These are phyloP conservation scores for Xylariaceae sp. DNA, from an alignment of 2,329 filamentous ascomycete genomes.

Conservation along the genomic window DNA sequence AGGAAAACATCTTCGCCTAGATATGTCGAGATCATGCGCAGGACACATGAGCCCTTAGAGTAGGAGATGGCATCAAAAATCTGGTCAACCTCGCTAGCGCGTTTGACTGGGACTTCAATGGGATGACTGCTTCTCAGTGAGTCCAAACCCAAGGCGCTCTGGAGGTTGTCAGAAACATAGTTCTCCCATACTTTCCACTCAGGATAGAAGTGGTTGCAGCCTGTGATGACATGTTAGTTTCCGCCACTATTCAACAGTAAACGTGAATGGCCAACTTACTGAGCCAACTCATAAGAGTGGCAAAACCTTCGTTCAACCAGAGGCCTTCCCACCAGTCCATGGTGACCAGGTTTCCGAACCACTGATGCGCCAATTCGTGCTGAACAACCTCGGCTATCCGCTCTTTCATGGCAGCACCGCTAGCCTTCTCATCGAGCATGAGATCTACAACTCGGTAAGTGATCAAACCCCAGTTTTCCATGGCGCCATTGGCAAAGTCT, in stretches of 20 bases:
- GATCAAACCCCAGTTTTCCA: constrained; percentile 98
- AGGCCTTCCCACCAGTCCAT: constrained; percentile 99
- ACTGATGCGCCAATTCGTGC: constrained; percentile 95
- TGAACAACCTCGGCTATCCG: constrained; percentile 92
- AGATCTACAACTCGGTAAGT: constrained; percentile 92
- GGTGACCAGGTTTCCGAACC: constrained; percentile 95
- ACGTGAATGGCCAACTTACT: constrained; percentile 26
- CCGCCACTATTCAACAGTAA: not conserved
- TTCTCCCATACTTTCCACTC: constrained; percentile 98
- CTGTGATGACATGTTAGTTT: constrained; percentile 52
- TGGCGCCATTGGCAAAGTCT: constrained; percentile 90
- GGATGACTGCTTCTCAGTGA: constrained; percentile 92
- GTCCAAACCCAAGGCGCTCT: constrained; percentile 80
- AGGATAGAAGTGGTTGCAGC: constrained; percentile 86
- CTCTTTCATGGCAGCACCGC: constrained; percentile 83
- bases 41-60: constrained; percentile 90
- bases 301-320: constrained; percentile 93
- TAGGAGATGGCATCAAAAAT: constrained; percentile 98
- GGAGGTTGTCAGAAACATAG: constrained; percentile 88
- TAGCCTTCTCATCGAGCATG: constrained; percentile 85
- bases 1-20: constrained; percentile 89
- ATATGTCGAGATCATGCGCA: constrained; percentile 96
- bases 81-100: constrained; percentile 93
- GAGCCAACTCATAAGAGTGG: constrained; percentile 83
- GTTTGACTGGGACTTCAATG: constrained; percentile 93